Base-by-base conservation (phyloP, 2,329 filamentous ascomycete species). In the Alternaria sp. region DNA sequence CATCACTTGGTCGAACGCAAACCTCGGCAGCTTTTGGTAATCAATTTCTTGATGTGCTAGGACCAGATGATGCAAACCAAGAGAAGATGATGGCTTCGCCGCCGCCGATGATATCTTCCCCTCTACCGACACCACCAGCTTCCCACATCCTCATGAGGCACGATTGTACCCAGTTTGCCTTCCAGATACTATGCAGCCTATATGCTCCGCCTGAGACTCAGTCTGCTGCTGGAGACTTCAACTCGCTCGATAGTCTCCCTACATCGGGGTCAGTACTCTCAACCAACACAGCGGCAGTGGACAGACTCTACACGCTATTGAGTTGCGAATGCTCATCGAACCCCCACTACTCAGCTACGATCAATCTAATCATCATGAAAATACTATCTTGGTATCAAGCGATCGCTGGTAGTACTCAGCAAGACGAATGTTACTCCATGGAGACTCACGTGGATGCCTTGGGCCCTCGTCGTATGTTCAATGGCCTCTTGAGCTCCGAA, bases 301-400 rank as follows among this genome's bases (percentile, higher is more conserved):
- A 78, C 48, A 76, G 69, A 54, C 67, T 78, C 8, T 71, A 74
- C 38, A 66, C 72, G 8, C 65, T 78, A 4, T 69, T 78, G 3
- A 64, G 62, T 22, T 78, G 76, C 64, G 65, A 67, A n/a, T 78
- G 76, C 68, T 74, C 76, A 7, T 62, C 63, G 4, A 77, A 76
- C 57, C 76, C 76, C 3, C 75, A 78, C 61, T 78, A 75, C 64
- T 77, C 74, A n/a, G 73, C 75, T 2, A 77, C 74, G 2, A 74
- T 77, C 39, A 69, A 73, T 12, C 72, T 78, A 54, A 72, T 71
- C 7, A 75, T 76, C 20, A 68, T 67, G 38, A 77, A 78, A 54
- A 73, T 78, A 24, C 70, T 78, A n/a, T 73, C 74, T 1, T 77
- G 74, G 75, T 77, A 76, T 55, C 74, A 77, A 57, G 73, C 72